A percentile compares a stretch with the other conserved stretches of the same genome.
These are phyloP conservation scores for Plasmopara muralis DNA, from an alignment of 352 stramenopile species.

Conservation along the genomic window DNA sequence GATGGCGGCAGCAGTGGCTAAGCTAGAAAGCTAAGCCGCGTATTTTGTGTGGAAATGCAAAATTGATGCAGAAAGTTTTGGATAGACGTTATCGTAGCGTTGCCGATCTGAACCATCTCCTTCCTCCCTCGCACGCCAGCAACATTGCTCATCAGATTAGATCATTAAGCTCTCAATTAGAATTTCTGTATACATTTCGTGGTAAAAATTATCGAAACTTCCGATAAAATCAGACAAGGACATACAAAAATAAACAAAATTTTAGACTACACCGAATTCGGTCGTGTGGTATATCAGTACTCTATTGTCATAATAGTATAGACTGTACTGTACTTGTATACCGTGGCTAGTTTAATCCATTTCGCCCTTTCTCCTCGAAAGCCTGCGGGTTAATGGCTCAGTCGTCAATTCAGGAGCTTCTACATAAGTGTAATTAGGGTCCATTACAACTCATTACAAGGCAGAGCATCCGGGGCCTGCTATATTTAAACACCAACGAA, in stretches of 20 bases:
- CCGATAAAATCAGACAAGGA: too few relatives aligned
- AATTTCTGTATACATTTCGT: neutral
- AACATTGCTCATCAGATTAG: constrained; percentile 15
- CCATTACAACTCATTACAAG: neutral
- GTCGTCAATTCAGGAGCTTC: constrained; percentile 20
- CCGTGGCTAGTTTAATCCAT: neutral
- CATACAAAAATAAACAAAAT: neutral
- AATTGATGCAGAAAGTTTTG: constrained; percentile 9
- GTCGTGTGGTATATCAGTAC: neutral
- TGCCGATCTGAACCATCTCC: constrained; percentile 11
- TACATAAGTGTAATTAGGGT: neutral
- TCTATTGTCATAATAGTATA: neutral
- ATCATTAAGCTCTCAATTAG: neutral
- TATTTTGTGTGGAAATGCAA: neutral
- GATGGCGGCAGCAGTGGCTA: too few relatives aligned
- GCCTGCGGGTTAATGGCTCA: constrained; percentile 13
- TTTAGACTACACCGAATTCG: neutral
- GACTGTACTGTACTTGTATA: neutral
- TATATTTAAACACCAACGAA: constrained; percentile 11
- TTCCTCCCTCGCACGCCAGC: constrained; percentile 17
- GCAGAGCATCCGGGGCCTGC: constrained; percentile 8
- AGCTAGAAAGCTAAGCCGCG: too few relatives aligned
- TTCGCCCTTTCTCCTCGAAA: constrained; percentile 5
- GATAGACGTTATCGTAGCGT: constrained; percentile 10
- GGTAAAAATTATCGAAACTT: neutral